Evolutionary conservation across 2,329 filamentous ascomycete species (phyloP).

Genomic region (Colletotrichum viniferum): DNA sequence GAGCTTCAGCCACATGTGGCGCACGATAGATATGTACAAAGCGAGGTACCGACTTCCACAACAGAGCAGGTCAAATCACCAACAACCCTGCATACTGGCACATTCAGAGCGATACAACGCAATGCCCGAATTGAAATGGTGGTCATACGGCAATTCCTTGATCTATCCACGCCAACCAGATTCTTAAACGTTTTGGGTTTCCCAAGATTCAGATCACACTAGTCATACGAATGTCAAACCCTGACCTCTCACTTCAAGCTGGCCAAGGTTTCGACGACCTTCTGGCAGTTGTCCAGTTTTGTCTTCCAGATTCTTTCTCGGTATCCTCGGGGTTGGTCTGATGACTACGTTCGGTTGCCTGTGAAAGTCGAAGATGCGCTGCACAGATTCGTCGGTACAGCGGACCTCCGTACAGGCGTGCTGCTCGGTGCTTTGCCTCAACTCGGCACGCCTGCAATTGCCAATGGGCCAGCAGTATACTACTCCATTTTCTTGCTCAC

Average conservation of each 20-base stretch:
- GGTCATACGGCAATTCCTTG: neutral
- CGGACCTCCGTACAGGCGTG: neutral
- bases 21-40: neutral
- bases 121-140: neutral
- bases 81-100: neutral
- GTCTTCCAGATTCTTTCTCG: neutral
- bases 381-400: neutral
- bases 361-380: neutral
- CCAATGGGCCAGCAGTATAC: neutral
- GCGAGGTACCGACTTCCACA: neutral
- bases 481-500: neutral
- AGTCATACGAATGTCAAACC: neutral
- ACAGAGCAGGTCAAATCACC: neutral
- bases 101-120: neutral
- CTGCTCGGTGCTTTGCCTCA: neutral
- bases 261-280: neutral
- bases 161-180: neutral
- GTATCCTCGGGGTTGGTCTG: neutral
- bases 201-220: neutral
- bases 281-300: neutral
- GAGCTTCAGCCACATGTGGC: slow-evolving; percentile 22
- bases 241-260: neutral
- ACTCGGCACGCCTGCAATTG: neutral
- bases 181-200: neutral
- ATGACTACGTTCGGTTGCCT: neutral